phyloP scores from a whole-genome alignment of 2,329 filamentous ascomycete genomes.

The Ramularia collo-cygni region DNA sequence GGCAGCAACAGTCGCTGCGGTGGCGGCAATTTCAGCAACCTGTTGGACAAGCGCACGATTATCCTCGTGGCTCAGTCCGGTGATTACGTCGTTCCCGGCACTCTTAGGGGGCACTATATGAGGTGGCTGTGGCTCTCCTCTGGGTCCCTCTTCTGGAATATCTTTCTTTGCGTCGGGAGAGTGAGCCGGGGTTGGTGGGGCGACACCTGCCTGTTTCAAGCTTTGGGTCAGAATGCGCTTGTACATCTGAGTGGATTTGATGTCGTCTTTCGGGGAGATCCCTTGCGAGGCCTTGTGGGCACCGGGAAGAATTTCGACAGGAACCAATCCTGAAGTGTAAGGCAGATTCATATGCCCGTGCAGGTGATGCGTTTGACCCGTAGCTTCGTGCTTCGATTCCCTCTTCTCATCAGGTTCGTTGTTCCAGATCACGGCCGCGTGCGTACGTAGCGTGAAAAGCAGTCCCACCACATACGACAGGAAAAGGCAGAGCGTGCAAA shows the following conservation, averaged over 20 bases:
- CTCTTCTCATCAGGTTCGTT: constrained; percentile 56
- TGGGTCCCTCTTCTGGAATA: constrained; percentile 7
- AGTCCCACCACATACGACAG: constrained; percentile 89
- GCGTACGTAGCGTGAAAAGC: constrained; percentile 90
- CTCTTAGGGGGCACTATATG: constrained; percentile 71
- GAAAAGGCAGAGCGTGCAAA: constrained; percentile 78
- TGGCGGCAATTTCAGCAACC: constrained; percentile 89
- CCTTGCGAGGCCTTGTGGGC: constrained; percentile 8
- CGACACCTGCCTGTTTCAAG: constrained; percentile 71
- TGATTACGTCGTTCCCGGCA: constrained; percentile 43
- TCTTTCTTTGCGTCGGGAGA: constrained; percentile 6
- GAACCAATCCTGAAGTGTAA: constrained; percentile 15
- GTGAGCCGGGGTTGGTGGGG: constrained; percentile 37
- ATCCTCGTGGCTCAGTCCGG: constrained; percentile 72
- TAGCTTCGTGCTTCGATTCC: constrained; percentile 24
- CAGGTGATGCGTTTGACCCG: constrained; percentile 9
- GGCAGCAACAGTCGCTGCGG: constrained; percentile 79
- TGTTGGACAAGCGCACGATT: constrained; percentile 76
- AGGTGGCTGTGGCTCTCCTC: constrained; percentile 44
- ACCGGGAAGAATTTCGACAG: constrained; percentile 6
- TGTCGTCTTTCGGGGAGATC: constrained; percentile 49
- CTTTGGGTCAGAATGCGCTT: constrained; percentile 90
- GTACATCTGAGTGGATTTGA: constrained; percentile 83
- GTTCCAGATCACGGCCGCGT: constrained; percentile 96
- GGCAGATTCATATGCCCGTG: constrained; percentile 13